phyloP scores from a whole-genome alignment of 2,329 filamentous ascomycete species.

The Colletotrichum endophyticum region DNA sequence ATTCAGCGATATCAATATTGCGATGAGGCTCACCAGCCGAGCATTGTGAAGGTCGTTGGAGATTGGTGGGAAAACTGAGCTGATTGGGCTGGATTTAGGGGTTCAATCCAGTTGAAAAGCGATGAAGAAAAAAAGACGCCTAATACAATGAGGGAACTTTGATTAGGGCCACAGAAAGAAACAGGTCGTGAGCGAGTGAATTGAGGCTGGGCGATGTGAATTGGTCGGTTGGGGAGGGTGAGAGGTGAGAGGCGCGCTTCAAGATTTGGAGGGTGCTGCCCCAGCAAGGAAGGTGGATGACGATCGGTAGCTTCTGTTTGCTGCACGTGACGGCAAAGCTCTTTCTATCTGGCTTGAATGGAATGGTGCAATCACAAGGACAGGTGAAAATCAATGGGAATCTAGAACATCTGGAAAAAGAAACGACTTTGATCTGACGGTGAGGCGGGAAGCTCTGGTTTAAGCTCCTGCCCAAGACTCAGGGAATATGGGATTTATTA shows the following conservation, averaged over 20 bases:
- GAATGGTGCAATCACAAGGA: not conserved
- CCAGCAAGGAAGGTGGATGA: slow-evolving; percentile 16
- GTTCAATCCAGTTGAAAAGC: not conserved
- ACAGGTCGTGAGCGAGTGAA: not conserved
- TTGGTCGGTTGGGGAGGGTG: not conserved
- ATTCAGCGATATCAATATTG: not conserved
- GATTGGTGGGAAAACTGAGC: not conserved
- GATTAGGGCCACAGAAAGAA: not conserved
- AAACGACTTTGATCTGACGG: not conserved
- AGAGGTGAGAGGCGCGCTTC: not conserved
- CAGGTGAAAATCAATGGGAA: not conserved
- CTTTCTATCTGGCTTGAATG: not conserved
- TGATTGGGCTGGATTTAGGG: not conserved
- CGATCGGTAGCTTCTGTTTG: not conserved
- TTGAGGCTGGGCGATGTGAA: not conserved
- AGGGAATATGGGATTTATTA: not conserved
- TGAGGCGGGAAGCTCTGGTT: not conserved
- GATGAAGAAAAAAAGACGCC: not conserved
- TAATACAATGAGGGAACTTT: not conserved
- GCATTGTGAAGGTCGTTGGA: slow-evolving; percentile 5
- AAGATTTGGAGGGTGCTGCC: not conserved
- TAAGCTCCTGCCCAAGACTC: not conserved
- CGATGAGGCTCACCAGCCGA: slow-evolving; percentile 13
- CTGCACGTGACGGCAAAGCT: slow-evolving; percentile 10
- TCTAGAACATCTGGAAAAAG: not conserved